Base-by-base conservation (phyloP, 2,329 filamentous ascomycete genomes). In the Penicillium janthinellum region DNA sequence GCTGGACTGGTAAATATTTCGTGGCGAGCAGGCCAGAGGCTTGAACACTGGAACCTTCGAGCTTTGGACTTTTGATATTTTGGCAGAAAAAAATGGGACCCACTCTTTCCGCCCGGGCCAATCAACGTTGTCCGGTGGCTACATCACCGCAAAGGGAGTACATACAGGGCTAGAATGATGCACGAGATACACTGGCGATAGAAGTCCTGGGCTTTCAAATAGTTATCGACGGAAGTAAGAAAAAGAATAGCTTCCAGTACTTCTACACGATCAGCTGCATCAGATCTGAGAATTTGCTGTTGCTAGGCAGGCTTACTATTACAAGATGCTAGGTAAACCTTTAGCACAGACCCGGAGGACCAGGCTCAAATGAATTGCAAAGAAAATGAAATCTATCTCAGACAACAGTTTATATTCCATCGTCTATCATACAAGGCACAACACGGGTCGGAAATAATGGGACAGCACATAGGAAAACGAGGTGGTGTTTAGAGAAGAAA, bases 371-470 rank as follows among this genome's bases (percentile, higher is more conserved):
- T 57, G 54, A 60, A 64, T 60, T 57, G 56, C 60, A 61, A 61
- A 47, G 53, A 60, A 64, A 64, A 59, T 56, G 58, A 57, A 54
- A 54, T 73, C 68, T 68, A 71, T 68, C 71, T 71, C 69, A 73
- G 73, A 76, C 74, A 77, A 75, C 73, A 76, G 74, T 72, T 72
- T 75, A 71, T 68, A 77, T 78, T 76, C 76, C 77, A 78, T 78
- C 75, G 73, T 79, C 76, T 79, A 79, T 79, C 73, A 77, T 78
- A 78, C 76, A 78, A 71, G 75, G 71, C 73, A 75, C 73, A 76
- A 67, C 64, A 63, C 70, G 69, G 63, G 67, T 41, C 42, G 48
- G 39, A 68, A 65, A 61, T 67, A 67, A 70, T 67, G 62, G 53
- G 65, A 70, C 67, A 63, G 52, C 63, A 72, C 68, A 75, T 69